Evolutionary conservation across 1,139 yeast species (phyloP), one percentile per base, ranked within the genome.

Genomic region (Suhomyces chickasaworum): DNA sequence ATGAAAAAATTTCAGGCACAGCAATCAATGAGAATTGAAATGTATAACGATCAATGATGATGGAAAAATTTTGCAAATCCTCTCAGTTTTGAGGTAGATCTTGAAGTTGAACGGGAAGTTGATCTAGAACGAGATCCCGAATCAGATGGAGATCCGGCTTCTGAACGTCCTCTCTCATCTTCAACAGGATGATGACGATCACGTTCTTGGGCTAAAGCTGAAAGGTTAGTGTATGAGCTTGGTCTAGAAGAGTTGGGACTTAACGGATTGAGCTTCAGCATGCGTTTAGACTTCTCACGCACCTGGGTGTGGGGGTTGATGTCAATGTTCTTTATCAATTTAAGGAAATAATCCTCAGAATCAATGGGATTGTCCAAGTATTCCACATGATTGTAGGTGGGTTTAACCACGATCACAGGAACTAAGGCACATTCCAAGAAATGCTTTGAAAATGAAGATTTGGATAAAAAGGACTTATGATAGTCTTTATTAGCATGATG

Each of bases 371-470:
- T 41, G 3, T 49, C 47, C 44, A 55, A 47, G 37, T 45, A 48
- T 42, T 69, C 75, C n/a, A 60, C 53, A 48, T 69, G 66, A 44
- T 71, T 71, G 54, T 79, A 77, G 17, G 67, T 66, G 1, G 88
- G 87, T 50, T 83, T 81, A 8, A 85, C 86, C 9, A 84, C 80
- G 39, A 84, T 76, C 4, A 84, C 89, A 0, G 90, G 90, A 1
- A 85, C 82, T 17, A 81, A 75, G 0, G 88, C 84, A 58, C 79
- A 83, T 58, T 83, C 85, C 36, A 85, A 65, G 54, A 85, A 84
- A 60, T 82, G 79, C 59, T 83, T 83, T 5, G 87, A 81, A 55
- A 78, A 62, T 7, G 81, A 72, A 8, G 78, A 63, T 39, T 75
- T 75, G 18, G 75, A 62, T 39, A 78, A 65, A 38, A 83, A 65